Percentiles rank a stretch among this genome's conserved stretches.
These are phyloP conservation scores for Alternaria sp. DNA, from an alignment of 2,329 filamentous ascomycete species.

Conservation along the genomic window DNA sequence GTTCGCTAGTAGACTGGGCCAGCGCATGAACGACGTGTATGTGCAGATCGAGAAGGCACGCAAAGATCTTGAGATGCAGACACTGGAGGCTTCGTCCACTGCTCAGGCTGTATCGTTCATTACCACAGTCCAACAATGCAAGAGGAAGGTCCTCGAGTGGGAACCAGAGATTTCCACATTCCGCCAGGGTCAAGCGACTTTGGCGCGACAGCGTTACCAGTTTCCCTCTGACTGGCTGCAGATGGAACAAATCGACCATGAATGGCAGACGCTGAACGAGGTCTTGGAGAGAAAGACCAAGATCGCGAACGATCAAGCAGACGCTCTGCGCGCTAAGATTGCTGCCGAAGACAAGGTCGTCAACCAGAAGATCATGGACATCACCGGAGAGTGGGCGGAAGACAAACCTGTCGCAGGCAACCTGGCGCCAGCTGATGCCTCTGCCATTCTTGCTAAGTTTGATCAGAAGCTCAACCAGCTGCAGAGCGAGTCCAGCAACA, in stretches of 20 bases:
- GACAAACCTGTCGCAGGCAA: conserved; percentile 97
- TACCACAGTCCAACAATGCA: conserved; percentile 95
- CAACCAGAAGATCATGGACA: conserved; percentile 84
- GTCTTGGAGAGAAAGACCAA: conserved; percentile 91
- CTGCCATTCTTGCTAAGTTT: conserved; percentile 81
- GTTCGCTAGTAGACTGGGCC: conserved; percentile 88
- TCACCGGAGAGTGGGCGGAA: conserved; percentile 88
- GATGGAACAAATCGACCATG: conserved; percentile 94
- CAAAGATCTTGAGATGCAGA: conserved; percentile 89
- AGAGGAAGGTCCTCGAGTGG: conserved; percentile 92
- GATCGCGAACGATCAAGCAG: conserved; percentile 95
- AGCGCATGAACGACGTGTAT: conserved; percentile 90
- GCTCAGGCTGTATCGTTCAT: conserved; percentile 98
- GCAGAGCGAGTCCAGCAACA: conserved; percentile 89
- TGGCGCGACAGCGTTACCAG: conserved; percentile 91
- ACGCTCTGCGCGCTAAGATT: conserved; percentile 94
- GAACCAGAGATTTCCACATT: conserved; percentile 96
- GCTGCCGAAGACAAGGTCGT: conserved; percentile 92
- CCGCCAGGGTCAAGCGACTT: conserved; percentile 90
- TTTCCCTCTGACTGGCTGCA: conserved; percentile 94
- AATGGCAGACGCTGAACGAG: conserved; percentile 94
- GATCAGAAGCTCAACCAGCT: conserved; percentile 85
- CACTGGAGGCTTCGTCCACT: conserved; percentile 91
- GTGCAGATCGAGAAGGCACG: conserved; percentile 91
- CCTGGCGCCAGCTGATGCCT: conserved; percentile 88